Conservation (phyloP, 306 rosid species). For the Lathyrus tuberosus region DNA sequence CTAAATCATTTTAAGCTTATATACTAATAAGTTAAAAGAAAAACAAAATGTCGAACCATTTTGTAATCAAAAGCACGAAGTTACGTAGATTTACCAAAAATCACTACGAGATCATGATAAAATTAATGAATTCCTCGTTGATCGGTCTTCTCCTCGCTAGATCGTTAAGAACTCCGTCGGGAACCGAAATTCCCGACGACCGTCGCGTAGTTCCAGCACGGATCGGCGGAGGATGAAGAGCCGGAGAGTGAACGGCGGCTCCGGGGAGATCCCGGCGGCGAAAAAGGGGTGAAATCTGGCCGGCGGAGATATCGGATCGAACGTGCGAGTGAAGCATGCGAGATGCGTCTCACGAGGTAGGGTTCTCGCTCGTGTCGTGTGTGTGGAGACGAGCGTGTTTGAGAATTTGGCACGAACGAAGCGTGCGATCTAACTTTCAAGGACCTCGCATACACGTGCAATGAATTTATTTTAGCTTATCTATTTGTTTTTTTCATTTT, state of each 20-base stretch:
- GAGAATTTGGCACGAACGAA: constrained; percentile 65
- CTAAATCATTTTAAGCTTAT: not conserved
- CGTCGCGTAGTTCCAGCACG: constrained; percentile 37
- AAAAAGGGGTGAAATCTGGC: constrained; percentile 43
- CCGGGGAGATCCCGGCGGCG: constrained; percentile 41
- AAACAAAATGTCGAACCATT: not conserved
- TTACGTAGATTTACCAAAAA: not conserved
- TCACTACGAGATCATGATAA: constrained; percentile 25
- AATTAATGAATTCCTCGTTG: not conserved
- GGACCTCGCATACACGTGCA: not conserved
- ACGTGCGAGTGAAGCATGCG: constrained; percentile 75
- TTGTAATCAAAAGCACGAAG: no score
- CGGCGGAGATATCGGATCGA: constrained; percentile 49
- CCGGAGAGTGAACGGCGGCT: not conserved
- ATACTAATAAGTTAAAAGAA: not conserved
- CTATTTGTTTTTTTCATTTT: no score
- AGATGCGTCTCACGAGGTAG: constrained; percentile 44
- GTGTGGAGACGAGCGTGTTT: constrained; percentile 57
- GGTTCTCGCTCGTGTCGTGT: constrained; percentile 79
- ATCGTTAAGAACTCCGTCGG: constrained; percentile 22
- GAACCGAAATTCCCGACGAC: constrained; percentile 50
- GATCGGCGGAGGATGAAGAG: not conserved
- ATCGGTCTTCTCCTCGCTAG: constrained; percentile 40
- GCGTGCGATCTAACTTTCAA: constrained; percentile 44
- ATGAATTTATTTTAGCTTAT: not conserved